Conservation (phyloP, 2,329 filamentous ascomycete species). For the Pseudonectria buxi region DNA sequence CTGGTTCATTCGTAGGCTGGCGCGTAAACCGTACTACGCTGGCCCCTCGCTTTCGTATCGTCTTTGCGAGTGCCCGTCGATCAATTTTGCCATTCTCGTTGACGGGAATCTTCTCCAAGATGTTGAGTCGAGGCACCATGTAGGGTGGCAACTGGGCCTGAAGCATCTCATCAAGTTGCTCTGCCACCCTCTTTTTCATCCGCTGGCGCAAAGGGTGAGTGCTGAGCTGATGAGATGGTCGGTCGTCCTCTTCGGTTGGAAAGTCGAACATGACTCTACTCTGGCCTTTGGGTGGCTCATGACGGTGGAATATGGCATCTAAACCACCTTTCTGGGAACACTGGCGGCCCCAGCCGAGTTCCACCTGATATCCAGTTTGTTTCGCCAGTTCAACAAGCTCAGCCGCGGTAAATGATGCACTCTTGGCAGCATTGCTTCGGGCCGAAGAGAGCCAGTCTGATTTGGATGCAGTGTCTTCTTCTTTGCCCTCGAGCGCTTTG, state of each 20-base stretch:
- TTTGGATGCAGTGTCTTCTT: no score
- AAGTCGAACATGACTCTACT: conserved; percentile 16
- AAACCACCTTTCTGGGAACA: conserved; percentile 17
- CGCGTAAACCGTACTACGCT: no score
- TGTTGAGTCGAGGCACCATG: no score
- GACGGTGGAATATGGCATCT: conserved; percentile 28
- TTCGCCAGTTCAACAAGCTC: conserved; percentile 18
- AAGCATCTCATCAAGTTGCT: no score
- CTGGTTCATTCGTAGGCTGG: conserved; percentile 4
- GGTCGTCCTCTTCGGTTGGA: conserved; percentile 7
- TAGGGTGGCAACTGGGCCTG: no score
- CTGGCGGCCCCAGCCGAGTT: conserved; percentile 38
- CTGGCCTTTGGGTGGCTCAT: conserved; percentile 14
- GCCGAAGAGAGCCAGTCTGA: no score
- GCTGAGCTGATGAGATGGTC: background rate
- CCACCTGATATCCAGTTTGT: conserved; percentile 38
- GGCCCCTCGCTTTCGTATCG: no score
- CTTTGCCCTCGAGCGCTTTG: conserved; percentile 2
- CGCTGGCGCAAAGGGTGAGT: conserved; percentile 2
- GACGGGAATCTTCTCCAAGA: no score
- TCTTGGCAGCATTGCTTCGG: conserved; percentile 1
- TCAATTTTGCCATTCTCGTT: no score
- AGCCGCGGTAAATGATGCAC: conserved; percentile 6
- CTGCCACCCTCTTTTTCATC: no score
- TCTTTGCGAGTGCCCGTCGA: no score